Evolutionary conservation across 768 basidiomycete species (phyloP).

Genomic region (Calocybe cyanea): DNA sequence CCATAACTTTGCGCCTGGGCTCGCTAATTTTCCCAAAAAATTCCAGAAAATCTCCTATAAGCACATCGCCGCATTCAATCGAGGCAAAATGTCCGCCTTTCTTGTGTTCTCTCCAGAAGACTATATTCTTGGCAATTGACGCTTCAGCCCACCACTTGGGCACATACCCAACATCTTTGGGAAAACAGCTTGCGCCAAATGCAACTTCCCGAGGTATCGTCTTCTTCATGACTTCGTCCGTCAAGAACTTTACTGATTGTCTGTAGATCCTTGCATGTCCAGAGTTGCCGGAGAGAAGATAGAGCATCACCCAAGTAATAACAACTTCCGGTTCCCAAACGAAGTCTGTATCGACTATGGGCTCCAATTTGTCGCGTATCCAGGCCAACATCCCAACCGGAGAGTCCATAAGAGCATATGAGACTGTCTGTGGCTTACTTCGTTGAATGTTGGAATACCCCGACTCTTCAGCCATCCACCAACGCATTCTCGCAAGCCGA

Average conservation of each 20-base stretch:
- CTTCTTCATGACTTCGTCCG: slow-evolving; percentile 16
- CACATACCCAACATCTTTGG: slow-evolving; percentile 30
- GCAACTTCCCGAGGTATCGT: slow-evolving; percentile 25
- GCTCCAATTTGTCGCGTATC: slow-evolving; percentile 40
- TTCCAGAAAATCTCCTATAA: slow-evolving; percentile 20
- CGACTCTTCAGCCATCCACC: slow-evolving; percentile 25
- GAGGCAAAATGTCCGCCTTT: too few relatives aligned
- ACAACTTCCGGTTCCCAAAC: slow-evolving; percentile 27
- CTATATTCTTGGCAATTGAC: slow-evolving; percentile 33
- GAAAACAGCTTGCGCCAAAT: slow-evolving; percentile 39
- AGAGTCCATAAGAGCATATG: slow-evolving; percentile 45
- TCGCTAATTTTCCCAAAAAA: neutral
- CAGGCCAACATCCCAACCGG: slow-evolving; percentile 49
- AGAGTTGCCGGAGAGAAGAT: slow-evolving; percentile 30
- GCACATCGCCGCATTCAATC: slow-evolving; percentile 37
- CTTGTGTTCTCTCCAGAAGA: slow-evolving; percentile 37
- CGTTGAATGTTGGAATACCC: slow-evolving; percentile 38
- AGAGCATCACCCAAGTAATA: slow-evolving; percentile 37
- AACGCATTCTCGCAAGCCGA: slow-evolving; percentile 22
- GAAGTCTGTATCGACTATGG: slow-evolving; percentile 14
- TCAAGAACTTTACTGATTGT: slow-evolving; percentile 18
- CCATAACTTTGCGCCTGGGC: neutral
- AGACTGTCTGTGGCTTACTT: too few relatives aligned
- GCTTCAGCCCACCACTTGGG: slow-evolving; percentile 39
- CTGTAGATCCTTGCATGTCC: slow-evolving; percentile 31